Conservation (phyloP, 2,329 filamentous ascomycete species). For the Claviceps lovelessii region DNA sequence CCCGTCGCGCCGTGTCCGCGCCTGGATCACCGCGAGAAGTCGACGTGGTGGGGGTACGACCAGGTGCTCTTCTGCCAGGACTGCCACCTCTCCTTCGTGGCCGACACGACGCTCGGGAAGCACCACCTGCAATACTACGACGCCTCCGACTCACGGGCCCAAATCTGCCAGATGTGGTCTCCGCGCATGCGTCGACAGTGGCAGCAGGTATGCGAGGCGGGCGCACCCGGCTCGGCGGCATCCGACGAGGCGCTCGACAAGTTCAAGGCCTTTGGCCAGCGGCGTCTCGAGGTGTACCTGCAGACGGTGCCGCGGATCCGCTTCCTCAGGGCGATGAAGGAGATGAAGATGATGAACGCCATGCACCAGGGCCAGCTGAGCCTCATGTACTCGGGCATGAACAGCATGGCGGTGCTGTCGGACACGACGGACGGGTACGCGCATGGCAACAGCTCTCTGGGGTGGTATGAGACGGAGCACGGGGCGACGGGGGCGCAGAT, state of each 20-base stretch:
- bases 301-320: constrained; percentile 17
- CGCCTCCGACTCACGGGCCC: constrained; percentile 10
- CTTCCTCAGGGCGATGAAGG: constrained; percentile 15
- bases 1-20: constrained; percentile 16
- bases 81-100: constrained; percentile 19
- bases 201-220: constrained; percentile 14
- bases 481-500: constrained; percentile 20
- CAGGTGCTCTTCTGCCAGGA: constrained; percentile 20
- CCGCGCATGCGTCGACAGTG: constrained; percentile 24
- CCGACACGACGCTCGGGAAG: constrained; percentile 13
- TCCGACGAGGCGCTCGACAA: constrained; percentile 12
- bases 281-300: constrained; percentile 16
- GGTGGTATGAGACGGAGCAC: constrained; percentile 21
- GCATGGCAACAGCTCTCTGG: constrained; percentile 21
- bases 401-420: constrained; percentile 13
- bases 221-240: constrained; percentile 12
- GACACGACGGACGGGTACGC: constrained; percentile 16
- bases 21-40: constrained; percentile 11
- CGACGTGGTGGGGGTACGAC: constrained; percentile 22
- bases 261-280: constrained; percentile 15
- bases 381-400: constrained; percentile 20
- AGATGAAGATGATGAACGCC: constrained; percentile 18
- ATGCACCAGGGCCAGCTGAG: constrained; percentile 20
- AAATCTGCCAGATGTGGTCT: constrained; percentile 24
- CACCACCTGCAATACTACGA: constrained; percentile 13